Conservation (phyloP, 805 yeast genomes). For the Metschnikowia bowlesiae region DNA sequence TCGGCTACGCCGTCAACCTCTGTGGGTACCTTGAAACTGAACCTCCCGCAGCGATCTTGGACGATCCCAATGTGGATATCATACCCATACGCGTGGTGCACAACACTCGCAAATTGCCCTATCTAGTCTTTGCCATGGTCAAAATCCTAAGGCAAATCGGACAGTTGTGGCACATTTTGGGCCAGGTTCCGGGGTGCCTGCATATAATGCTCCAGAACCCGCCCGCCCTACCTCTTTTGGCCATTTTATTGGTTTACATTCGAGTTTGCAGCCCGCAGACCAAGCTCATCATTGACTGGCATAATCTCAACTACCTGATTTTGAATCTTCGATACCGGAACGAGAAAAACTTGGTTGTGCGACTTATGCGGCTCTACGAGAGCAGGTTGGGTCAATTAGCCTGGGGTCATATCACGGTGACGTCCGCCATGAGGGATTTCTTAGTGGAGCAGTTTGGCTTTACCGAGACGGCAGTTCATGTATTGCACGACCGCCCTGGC, state of each 20-base stretch:
- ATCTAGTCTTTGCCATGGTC: slow-evolving; percentile 47
- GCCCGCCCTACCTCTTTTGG: slow-evolving; percentile 80
- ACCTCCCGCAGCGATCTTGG: slow-evolving; percentile 48
- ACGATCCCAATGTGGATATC: slow-evolving; percentile 50
- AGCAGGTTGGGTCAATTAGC: slow-evolving; percentile 56
- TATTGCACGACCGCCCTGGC: slow-evolving; percentile 86
- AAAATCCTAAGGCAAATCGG: slow-evolving; percentile 60
- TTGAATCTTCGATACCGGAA: slow-evolving; percentile 59
- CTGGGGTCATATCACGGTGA: slow-evolving; percentile 73
- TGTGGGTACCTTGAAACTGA: slow-evolving; percentile 74
- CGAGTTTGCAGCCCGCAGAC: slow-evolving; percentile 48
- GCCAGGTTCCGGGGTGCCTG: slow-evolving; percentile 55
- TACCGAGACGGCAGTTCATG: slow-evolving; percentile 42
- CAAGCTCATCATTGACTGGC: slow-evolving; percentile 87
- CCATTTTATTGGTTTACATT: slow-evolving; percentile 55
- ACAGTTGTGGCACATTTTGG: slow-evolving; percentile 45
- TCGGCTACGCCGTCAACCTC: slow-evolving; percentile 71
- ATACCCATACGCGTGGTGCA: slow-evolving; percentile 40
- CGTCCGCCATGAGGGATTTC: slow-evolving; percentile 63
- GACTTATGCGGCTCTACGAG: slow-evolving; percentile 61
- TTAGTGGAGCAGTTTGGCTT: slow-evolving; percentile 55
- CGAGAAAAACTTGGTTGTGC: slow-evolving; percentile 57
- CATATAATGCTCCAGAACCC: slow-evolving; percentile 84
- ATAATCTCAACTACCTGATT: slow-evolving; percentile 84
- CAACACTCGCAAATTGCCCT: slow-evolving; percentile 45